Evolutionary conservation across 768 basidiomycete genomes (phyloP).

Genomic region (Suillus lakei): DNA sequence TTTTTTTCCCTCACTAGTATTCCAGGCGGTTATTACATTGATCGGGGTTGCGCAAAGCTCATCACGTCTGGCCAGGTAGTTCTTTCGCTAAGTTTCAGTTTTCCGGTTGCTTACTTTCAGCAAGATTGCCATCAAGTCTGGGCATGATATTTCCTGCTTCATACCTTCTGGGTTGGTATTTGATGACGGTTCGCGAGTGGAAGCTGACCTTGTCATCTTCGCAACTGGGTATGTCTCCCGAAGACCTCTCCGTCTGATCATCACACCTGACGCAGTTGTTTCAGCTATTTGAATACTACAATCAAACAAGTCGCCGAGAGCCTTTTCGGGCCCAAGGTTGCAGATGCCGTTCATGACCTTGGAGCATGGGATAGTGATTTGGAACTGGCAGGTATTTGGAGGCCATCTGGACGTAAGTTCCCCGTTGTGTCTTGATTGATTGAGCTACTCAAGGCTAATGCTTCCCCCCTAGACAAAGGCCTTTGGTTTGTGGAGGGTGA

Average conservation of each 20-base stretch:
- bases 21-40: constrained; percentile 5
- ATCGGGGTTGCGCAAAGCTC: constrained; percentile 10
- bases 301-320: background rate
- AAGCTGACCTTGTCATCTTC: constrained; percentile 9
- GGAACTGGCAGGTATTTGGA: constrained; percentile 12
- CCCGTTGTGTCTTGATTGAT: background rate
- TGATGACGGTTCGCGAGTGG: constrained; percentile 4
- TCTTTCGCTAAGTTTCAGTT: background rate
- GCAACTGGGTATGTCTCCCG: background rate
- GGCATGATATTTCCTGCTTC: background rate
- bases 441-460: background rate
- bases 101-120: background rate
- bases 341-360: constrained; percentile 3
- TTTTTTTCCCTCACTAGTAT: background rate
- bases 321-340: background rate
- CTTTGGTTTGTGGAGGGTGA: constrained; percentile 7
- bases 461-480: background rate
- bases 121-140: constrained; percentile 10
- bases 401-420: constrained; percentile 7
- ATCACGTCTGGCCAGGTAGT: constrained; percentile 4
- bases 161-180: constrained; percentile 3
- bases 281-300: background rate
- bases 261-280: background rate
- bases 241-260: too few species aligned
- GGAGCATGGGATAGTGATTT: constrained; percentile 11